phyloP scores from a whole-genome alignment of 2,329 filamentous ascomycete species.

The Hypoxylon sp. region DNA sequence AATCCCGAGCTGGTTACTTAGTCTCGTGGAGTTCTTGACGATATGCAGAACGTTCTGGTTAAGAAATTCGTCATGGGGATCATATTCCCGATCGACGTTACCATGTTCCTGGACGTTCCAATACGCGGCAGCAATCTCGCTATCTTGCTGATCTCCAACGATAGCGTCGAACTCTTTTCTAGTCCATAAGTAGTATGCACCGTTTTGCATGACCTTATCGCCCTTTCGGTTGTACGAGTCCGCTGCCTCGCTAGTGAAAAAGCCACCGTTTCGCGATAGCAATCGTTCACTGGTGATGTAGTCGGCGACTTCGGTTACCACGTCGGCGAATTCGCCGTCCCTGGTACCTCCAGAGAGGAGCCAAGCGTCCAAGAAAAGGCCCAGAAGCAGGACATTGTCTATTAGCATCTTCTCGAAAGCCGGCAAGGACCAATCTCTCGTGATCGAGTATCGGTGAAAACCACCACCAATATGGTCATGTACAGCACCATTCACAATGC shows the following conservation, averaged over 20 bases:
- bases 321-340: conserved; percentile 80
- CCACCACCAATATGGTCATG: conserved; percentile 71
- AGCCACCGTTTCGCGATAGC: conserved; percentile 77
- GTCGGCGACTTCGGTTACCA: conserved; percentile 85
- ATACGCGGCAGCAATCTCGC: conserved; percentile 82
- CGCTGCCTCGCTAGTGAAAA: conserved; percentile 90
- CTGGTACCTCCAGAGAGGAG: conserved; percentile 66
- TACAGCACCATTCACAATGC: conserved; percentile 73
- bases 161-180: conserved; percentile 86
- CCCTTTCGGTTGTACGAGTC: conserved; percentile 83
- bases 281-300: conserved; percentile 84
- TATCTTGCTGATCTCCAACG: conserved; percentile 74
- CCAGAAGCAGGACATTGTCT: conserved; percentile 89
- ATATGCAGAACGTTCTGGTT: conserved; percentile 91
- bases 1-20: conserved; percentile 82
- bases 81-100: conserved; percentile 85
- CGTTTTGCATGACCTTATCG: conserved; percentile 87
- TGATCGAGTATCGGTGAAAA: conserved; percentile 85
- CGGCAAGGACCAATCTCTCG: conserved; percentile 90
- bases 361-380: conserved; percentile 90
- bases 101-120: conserved; percentile 88
- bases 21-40: conserved; percentile 74
- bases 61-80: conserved; percentile 93
- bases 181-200: conserved; percentile 96
- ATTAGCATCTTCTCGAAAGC: conserved; percentile 98